phyloP scores from a whole-genome alignment of 768 basidiomycete genomes.

The Hemileccinum impolitum region DNA sequence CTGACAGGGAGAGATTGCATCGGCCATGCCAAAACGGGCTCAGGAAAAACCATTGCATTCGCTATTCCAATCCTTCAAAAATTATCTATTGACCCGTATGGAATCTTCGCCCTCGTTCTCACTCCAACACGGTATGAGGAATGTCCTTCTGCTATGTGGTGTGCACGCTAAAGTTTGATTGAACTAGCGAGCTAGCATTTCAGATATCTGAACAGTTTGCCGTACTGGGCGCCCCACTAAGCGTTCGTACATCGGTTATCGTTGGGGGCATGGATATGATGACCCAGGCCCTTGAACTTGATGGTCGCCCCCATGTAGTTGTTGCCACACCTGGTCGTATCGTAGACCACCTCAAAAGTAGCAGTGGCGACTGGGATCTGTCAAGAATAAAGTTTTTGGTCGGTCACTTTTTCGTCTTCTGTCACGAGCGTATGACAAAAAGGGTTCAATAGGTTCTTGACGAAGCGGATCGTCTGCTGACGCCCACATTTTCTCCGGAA shows the following conservation, averaged over 20 bases:
- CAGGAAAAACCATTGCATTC: constrained; percentile 97
- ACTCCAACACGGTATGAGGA: constrained; percentile 85
- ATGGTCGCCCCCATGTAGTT: constrained; percentile 84
- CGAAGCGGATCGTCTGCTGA: constrained; percentile 92
- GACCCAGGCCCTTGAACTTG: constrained; percentile 83
- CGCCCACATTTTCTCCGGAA: constrained; percentile 85
- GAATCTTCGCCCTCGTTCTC: constrained; percentile 88
- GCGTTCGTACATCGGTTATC: constrained; percentile 79
- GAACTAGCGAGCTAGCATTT: constrained; percentile 85
- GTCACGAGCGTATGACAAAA: neutral
- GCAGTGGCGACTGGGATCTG: constrained; percentile 75
- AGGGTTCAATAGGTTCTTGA: constrained; percentile 69
- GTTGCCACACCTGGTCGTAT: constrained; percentile 96
- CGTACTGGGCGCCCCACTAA: constrained; percentile 80
- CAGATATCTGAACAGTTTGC: constrained; percentile 97
- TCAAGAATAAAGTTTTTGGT: constrained; percentile 84
- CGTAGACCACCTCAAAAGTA: constrained; percentile 83
- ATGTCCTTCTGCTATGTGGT: neutral
- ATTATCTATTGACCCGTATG: constrained; percentile 86
- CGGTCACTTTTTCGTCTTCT: constrained; percentile 18
- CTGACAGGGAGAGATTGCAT: constrained; percentile 87
- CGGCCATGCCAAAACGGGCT: constrained; percentile 96
- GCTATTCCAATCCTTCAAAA: constrained; percentile 92
- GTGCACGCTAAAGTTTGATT: neutral
- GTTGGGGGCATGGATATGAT: constrained; percentile 99